Base-by-base conservation (phyloP, 2,329 filamentous ascomycete genomes). In the Fusarium tjaetaba region DNA sequence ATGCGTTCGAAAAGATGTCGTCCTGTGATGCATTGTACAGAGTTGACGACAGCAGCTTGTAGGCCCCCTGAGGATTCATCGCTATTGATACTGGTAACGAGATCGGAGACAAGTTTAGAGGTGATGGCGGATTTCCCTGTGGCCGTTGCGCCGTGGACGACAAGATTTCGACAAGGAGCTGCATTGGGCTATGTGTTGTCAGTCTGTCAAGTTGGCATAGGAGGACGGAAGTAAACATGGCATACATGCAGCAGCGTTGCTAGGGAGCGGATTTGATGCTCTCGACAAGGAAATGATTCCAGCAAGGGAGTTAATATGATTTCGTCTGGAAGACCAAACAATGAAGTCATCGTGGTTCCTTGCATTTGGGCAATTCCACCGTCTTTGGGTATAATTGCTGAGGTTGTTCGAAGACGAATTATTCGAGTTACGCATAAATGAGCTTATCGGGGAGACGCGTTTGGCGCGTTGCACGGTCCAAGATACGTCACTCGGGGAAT, bases 101-200 rank as follows among this genome's bases (percentile, higher is more conserved):
- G 64, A 14, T 70, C 58, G 30, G 66, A 64, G 42, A 84, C 77
- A 28, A 84, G 87, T 7, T 87, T 86, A 64, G 86, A 86, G 7
- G 92, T 86, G 57, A 97, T 88, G 53, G 89, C 89, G 38, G 91
- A 94, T 84, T 98, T 98, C 45, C 95, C 96, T 0, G 95, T 97
- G 5, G 94, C 92, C 78, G 95, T 91, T 36, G 95, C 90, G 57
- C 96, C 96, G 81, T 98, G 91, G 55, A 97, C 82, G 28, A 98
- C 90, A 16, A 98, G 81, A 68, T 93, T 93, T 16, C 90, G 86
- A 64, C 93, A 93, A 64, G 90, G 91, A 36, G 93, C 91, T n/a
- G 91, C 86, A 52, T 85, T 82, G 28, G 90, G 88, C 90, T 94
- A 79, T 16, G 45, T 8, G 26, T 24, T 32, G 28, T 68, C 28